Evolutionary conservation across 352 stramenopile species (phyloP).

Genomic region (Pythium biforme): DNA sequence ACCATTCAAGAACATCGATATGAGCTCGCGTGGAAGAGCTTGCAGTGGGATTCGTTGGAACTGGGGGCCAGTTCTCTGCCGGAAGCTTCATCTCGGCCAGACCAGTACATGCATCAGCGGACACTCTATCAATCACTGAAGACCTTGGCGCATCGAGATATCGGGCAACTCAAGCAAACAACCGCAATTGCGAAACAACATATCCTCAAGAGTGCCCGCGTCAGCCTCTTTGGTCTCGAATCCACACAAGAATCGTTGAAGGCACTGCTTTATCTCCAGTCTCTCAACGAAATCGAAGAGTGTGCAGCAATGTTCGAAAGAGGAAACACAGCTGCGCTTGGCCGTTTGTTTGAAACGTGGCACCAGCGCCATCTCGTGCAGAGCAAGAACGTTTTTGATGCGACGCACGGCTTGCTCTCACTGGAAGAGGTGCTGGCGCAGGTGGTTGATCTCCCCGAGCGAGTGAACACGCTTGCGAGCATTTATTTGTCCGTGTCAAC

Average conservation of each 20-base stretch:
- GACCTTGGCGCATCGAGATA: conserved; percentile 57
- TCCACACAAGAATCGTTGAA: conserved; percentile 58
- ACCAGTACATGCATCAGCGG: conserved; percentile 48
- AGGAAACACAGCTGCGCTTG: background rate
- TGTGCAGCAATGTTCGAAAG: conserved; percentile 10
- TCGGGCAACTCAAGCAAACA: conserved; percentile 33
- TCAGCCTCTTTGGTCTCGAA: conserved; percentile 70
- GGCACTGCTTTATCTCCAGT: conserved; percentile 55
- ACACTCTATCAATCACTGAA: conserved; percentile 56
- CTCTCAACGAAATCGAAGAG: conserved; percentile 65
- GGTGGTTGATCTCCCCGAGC: conserved; percentile 30
- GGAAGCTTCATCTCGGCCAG: background rate
- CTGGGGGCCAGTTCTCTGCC: background rate
- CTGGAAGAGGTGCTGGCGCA: conserved; percentile 65
- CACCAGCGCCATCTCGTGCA: conserved; percentile 24
- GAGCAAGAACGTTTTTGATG: conserved; percentile 45
- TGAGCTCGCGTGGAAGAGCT: conserved; percentile 73
- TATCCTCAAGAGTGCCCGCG: conserved; percentile 48
- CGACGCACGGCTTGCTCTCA: conserved; percentile 51
- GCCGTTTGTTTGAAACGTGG: conserved; percentile 43
- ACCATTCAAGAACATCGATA: conserved; percentile 62
- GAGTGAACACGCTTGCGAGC: conserved; percentile 33
- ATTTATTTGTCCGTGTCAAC: conserved; percentile 58
- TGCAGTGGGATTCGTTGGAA: conserved; percentile 67
- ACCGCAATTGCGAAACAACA: conserved; percentile 43